Evolutionary conservation across 805 yeast genomes (phyloP), one percentile per base, ranked within the genome.

Genomic region (Metschnikowia sp.): DNA sequence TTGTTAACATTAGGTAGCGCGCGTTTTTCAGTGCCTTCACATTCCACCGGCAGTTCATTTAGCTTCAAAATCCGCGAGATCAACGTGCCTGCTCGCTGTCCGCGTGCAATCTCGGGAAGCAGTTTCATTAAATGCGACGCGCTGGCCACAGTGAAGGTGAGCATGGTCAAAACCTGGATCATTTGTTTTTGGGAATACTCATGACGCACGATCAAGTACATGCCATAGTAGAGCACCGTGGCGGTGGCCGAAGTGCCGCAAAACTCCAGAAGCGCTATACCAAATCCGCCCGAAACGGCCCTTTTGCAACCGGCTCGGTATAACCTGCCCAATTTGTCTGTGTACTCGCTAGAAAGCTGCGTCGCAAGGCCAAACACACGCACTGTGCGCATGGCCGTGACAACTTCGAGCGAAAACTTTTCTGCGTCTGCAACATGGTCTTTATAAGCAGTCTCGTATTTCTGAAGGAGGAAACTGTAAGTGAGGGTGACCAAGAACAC

Each of bases 21-120:
- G 1, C 32, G 5, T 4, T 18, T 39, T 22, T 30, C 41, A 6
- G 22, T 12, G 10, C 49, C 49, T 10, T 30, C 45, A 35, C 46
- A 42, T 51, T 79, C 83, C 28, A 63, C 53, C 3, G 55, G 46
- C 41, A 72, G 70, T 12, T 68, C 63, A 4, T 57, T 53, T 19
- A 70, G 48, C 1, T 62, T 58, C 28, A 77, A 48, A 2, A 85
- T 56, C 18, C 66, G 63, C 45, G 78, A 66, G 1, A 85, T 65
- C 41, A 57, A 59, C 2, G 78, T 73, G 0, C 84, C 88, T 9
- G 88, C 88, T 56, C 91, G 69, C 59, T 88, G 84, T 0, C 96
- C 96, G 49, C 90, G 78, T 18, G 85, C 78, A 3, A 90, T 76
- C 50, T 84, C 87, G 0, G 98, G 96, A n/a, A 91, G 68, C 48